These are phyloP conservation scores for Stephania japonica DNA, from an alignment of 164 flowering plant species.

Conservation along the genomic window DNA sequence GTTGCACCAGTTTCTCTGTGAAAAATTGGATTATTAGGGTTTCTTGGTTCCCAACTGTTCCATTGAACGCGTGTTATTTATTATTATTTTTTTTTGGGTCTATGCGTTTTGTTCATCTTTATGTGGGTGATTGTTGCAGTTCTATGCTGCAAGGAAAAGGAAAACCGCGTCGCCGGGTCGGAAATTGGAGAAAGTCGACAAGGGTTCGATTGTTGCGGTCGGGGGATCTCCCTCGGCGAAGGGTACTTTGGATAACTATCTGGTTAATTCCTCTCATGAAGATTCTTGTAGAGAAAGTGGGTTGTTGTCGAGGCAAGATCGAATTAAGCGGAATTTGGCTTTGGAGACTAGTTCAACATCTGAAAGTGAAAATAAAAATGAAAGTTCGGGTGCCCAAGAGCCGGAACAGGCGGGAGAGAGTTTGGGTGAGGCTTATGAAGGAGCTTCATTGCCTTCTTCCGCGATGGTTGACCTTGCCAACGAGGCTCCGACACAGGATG, in stretches of 20 bases:
- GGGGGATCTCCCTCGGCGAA: slow-evolving; percentile 67
- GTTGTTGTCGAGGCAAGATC: slow-evolving; percentile 17
- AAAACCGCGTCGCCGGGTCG: slow-evolving; percentile 41
- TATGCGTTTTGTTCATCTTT: neutral
- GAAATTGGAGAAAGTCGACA: slow-evolving; percentile 36
- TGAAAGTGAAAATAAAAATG: slow-evolving; percentile 14
- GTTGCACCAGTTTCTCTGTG: no score
- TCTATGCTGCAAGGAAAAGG: slow-evolving; percentile 67
- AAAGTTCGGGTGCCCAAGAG: slow-evolving; percentile 9
- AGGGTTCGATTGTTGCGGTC: slow-evolving; percentile 21
- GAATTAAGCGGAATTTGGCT: slow-evolving; percentile 42
- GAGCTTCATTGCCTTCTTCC: slow-evolving; percentile 5
- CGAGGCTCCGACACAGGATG: slow-evolving; percentile 13
- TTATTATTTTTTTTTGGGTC: no score
- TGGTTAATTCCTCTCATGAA: slow-evolving; percentile 45
- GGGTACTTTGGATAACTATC: slow-evolving; percentile 51
- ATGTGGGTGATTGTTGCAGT: slow-evolving; percentile 37
- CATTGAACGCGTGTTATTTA: neutral
- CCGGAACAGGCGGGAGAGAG: slow-evolving; percentile 8
- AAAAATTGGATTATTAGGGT: neutral
- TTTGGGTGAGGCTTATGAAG: slow-evolving; percentile 16
- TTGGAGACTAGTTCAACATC: slow-evolving; percentile 31
- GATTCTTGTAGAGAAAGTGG: slow-evolving; percentile 16
- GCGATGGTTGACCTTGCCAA: slow-evolving; percentile 12
- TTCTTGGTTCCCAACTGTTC: neutral